Base-by-base conservation (phyloP, 176 grass and related monocot species). In the Aegilops longissima region DNA sequence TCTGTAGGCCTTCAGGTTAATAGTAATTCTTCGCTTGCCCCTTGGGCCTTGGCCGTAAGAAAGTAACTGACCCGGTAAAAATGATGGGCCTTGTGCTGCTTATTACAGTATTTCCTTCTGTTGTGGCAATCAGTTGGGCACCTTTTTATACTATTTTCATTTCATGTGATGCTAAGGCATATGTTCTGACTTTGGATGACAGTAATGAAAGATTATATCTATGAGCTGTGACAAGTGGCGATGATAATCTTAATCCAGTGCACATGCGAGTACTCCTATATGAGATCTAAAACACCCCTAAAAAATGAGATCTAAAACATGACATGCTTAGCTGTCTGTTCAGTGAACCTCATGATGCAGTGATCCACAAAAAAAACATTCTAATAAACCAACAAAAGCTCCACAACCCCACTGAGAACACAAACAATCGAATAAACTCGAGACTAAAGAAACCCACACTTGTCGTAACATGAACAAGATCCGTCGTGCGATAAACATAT, bases 331-430 rank as follows among this genome's bases (percentile, higher is more conserved):
- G 86, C 72, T 95, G 77, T 93, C 66, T 80, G 70, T 70, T 88
- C 73, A 79, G 76, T 87, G 77, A 85, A 90, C 87, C 83, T 84
- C 81, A 54, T 85, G 42, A 74, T 82, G 82, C 82, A 40, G 75
- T 87, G 86, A 89, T 95, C 86, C 86, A 87, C 78, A 83, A 83
- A 69, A 78, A 89, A 54, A 85, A 66, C 71, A 82, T 88, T 86
- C 25, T 76, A 88, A 58, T 21, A 85, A 81, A 77, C 72, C 33
- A 82, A 21, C 52, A 72, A 33, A 9, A 9, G 82, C 86, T 86
- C 88, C 69, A 85, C 72, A 73, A 14, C 73, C 78, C 86, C 54
- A 88, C 70, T 73, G 33, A 83, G 12, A 79, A 35, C 51, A 65
- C 77, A 79, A 85, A 13, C 30, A 85, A 23, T 21, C 66, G 9